A percentile compares a stretch with the other conserved stretches of the same genome.
These are phyloP conservation scores for Batkoa obscura DNA, from an alignment of 371 early-diverging fungal species.

Conservation along the genomic window DNA sequence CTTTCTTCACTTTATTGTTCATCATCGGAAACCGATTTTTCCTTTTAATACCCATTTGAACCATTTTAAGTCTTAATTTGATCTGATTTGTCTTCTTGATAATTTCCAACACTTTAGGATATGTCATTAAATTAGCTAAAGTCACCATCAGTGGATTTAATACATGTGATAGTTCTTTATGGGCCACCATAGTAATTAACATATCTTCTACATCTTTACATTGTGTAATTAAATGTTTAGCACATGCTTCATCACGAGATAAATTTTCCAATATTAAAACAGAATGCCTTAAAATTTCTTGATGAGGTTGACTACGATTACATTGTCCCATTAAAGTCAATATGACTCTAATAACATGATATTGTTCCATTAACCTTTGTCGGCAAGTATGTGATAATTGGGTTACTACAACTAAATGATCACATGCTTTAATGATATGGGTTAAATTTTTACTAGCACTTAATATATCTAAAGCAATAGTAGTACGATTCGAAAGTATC, in stretches of 20 bases:
- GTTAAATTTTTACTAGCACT: not conserved
- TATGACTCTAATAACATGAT: slow-evolving; percentile 14
- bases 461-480: slow-evolving; percentile 16
- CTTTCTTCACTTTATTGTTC: too few species aligned
- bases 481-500: slow-evolving; percentile 18
- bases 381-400: slow-evolving; percentile 16
- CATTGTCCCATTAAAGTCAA: slow-evolving; percentile 16
- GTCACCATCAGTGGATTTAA: not conserved
- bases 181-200: not conserved
- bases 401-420: slow-evolving; percentile 14
- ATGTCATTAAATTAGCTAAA: not conserved
- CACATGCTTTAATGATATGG: slow-evolving; percentile 1
- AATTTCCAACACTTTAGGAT: not conserved
- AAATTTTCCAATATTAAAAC: slow-evolving; percentile 18
- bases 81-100: not conserved
- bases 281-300: slow-evolving; percentile 17
- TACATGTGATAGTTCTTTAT: not conserved
- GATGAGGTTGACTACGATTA: slow-evolving; percentile 18
- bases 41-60: too few species aligned
- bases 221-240: not conserved
- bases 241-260: slow-evolving; percentile 10
- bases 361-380: slow-evolving; percentile 16
- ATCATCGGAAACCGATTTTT: too few species aligned
- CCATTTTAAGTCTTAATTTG: not conserved
- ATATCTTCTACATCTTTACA: not conserved